These are phyloP conservation scores for Boehmeria nivea DNA, from an alignment of 306 rosid genomes.

Conservation along the genomic window DNA sequence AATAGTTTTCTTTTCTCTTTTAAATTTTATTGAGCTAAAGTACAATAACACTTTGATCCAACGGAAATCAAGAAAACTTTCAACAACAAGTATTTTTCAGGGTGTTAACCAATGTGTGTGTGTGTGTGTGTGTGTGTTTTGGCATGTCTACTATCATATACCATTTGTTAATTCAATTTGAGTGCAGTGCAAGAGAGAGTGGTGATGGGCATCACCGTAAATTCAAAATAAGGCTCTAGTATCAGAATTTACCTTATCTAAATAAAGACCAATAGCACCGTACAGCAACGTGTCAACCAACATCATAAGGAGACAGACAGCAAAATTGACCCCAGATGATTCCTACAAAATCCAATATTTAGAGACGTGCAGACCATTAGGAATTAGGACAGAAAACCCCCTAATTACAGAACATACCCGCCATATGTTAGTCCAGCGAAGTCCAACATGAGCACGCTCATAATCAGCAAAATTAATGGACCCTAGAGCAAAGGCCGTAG, in stretches of 20 bases:
- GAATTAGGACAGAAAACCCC: neutral
- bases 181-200: neutral
- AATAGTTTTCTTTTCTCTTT: too few species aligned
- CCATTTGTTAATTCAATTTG: neutral
- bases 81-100: too few species aligned
- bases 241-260: slow-evolving; percentile 69
- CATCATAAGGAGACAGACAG: slow-evolving; percentile 83
- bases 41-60: too few species aligned
- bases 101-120: too few species aligned
- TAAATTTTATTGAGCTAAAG: too few species aligned
- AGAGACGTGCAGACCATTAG: too few species aligned
- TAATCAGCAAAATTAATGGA: slow-evolving; percentile 93
- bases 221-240: too few species aligned
- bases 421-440: slow-evolving; percentile 97
- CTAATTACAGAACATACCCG: slow-evolving; percentile 31
- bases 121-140: too few species aligned
- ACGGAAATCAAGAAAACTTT: too few species aligned
- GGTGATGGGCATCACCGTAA: too few species aligned
- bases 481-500: slow-evolving; percentile 91
- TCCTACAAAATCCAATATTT: slow-evolving; percentile 43
- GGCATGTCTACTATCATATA: too few species aligned
- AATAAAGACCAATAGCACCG: slow-evolving; percentile 79
- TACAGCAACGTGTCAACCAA: slow-evolving; percentile 73
- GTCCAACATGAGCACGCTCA: slow-evolving; percentile 99
- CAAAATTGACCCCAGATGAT: slow-evolving; percentile 90